phyloP scores from a whole-genome alignment of 225 moss, liverwort and hornwort genomes.

The Marchantia paleacea region DNA sequence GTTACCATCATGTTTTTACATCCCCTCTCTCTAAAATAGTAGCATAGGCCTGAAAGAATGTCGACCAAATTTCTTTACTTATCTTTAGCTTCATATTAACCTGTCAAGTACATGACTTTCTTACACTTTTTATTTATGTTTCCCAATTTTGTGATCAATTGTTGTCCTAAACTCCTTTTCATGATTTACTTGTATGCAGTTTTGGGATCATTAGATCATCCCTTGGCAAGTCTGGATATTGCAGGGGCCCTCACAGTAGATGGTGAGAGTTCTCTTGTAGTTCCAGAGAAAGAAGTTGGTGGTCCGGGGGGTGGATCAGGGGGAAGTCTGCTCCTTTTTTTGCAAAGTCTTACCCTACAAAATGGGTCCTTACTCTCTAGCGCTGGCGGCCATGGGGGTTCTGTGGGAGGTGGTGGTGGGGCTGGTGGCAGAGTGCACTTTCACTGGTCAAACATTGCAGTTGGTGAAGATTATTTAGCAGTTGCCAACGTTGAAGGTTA shows the following conservation, averaged over 20 bases:
- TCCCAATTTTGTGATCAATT: no score
- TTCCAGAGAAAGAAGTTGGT: conserved; percentile 28
- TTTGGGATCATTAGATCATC: conserved; percentile 85
- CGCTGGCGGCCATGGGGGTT: conserved; percentile 78
- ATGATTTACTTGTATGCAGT: conserved; percentile 41
- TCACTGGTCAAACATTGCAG: conserved; percentile 94
- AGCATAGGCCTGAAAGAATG: no score
- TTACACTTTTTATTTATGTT: no score
- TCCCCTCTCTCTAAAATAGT: no score
- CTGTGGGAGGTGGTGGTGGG: conserved; percentile 86
- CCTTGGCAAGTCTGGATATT: conserved; percentile 74
- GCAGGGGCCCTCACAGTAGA: conserved; percentile 75
- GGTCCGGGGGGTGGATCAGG: conserved; percentile 97
- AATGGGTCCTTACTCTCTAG: conserved; percentile 75
- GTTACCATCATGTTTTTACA: no score
- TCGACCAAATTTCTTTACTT: no score
- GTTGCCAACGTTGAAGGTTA: conserved; percentile 74
- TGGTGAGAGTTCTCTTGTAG: conserved; percentile 59
- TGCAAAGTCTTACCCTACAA: conserved; percentile 75
- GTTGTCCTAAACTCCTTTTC: no score
- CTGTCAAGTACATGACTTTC: no score
- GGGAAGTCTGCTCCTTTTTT: conserved; percentile 82
- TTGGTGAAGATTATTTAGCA: conserved; percentile 74
- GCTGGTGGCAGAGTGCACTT: conserved; percentile 92
- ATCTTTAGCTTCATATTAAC: no score